Base-by-base conservation (phyloP, 2,329 filamentous ascomycete genomes). In the Penicillium corylophilum region DNA sequence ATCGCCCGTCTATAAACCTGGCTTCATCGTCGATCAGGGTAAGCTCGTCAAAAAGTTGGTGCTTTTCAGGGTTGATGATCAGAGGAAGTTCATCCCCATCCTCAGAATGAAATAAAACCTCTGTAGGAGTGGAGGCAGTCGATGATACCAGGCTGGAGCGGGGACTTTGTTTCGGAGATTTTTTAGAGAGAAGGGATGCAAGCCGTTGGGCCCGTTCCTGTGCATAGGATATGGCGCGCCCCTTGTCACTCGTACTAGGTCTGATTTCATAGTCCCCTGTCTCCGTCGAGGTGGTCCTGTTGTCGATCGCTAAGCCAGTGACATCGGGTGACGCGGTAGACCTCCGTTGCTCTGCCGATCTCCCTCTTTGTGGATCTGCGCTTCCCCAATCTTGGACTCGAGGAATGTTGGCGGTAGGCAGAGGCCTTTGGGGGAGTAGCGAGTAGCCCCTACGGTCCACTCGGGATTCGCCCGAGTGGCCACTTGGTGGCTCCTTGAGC, bases 331-430 rank as follows among this genome's bases (percentile, higher is more conserved):
- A 64, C 48, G 63, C 62, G 58, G 56, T 57, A 49, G 59, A 54
- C 56, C 53, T 63, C 46, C 60, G 60, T 50, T 64, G 53, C 38
- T 54, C 64, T 53, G 64, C 60, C 59, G 60, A 53, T 47, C 63
- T 55, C 35, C 51, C 54, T 23, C 55, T 57, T 53, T 60, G 64
- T 44, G 60, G 48, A 48, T 59, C 57, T 31, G 50, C 38, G 44
- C 62, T 40, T 23, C 55, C 44, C 48, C 58, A 68, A 56, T 67
- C 69, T 49, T 63, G 60, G 29, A 53, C 53, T 28, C 55, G 53
- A 53, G 69, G 69, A 72, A 72, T 72, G 70, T 56, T 70, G 57
- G 66, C 68, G 23, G 62, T 64, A 49, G 68, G 68, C 50, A 61
- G 53, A 41, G 71, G 67, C 48, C 55, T 66, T 56, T 71, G 67